These are phyloP conservation scores for Eimeria acervulina DNA, from an alignment of 169 alveolate genomes.

Conservation along the genomic window DNA sequence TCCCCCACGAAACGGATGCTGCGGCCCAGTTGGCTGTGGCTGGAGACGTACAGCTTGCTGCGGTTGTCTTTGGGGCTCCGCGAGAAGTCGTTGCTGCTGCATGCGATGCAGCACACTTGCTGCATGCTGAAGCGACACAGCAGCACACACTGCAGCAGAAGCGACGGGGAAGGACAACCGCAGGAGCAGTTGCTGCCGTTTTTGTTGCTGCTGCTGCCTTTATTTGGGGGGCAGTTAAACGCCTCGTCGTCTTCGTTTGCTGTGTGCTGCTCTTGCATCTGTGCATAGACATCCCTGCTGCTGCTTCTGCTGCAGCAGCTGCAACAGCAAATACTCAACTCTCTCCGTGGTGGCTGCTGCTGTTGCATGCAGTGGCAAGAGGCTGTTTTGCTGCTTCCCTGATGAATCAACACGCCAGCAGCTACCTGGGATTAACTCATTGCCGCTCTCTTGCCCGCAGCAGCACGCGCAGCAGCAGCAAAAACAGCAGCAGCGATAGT, in stretches of 20 bases:
- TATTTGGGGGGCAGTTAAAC: neutral
- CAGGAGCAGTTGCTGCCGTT: neutral
- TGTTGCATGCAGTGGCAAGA: constrained; percentile 67
- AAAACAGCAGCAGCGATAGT: constrained; percentile 46
- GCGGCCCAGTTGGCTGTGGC: constrained; percentile 34
- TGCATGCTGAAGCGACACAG: constrained; percentile 7
- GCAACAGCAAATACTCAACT: neutral
- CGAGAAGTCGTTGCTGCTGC: constrained; percentile 23
- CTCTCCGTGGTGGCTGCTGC: constrained; percentile 68
- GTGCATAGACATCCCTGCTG: constrained; percentile 17
- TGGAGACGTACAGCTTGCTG: constrained; percentile 57
- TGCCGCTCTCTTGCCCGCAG: neutral
- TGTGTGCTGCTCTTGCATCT: constrained; percentile 42
- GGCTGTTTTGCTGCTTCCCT: constrained; percentile 63
- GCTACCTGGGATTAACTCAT: neutral
- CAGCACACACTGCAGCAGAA: constrained; percentile 16
- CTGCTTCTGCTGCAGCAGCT: constrained; percentile 20
- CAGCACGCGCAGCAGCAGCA: constrained; percentile 46
- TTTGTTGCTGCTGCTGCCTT: constrained; percentile 4
- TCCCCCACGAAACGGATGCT: constrained; percentile 49
- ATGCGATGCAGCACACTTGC: constrained; percentile 44
- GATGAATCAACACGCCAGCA: constrained; percentile 35
- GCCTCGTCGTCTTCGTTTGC: neutral
- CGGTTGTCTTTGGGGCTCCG: constrained; percentile 33
- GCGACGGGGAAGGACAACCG: neutral